These are phyloP conservation scores for Magnaporthiopsis rhizophila DNA, from an alignment of 2,329 filamentous ascomycete species.

Conservation along the genomic window DNA sequence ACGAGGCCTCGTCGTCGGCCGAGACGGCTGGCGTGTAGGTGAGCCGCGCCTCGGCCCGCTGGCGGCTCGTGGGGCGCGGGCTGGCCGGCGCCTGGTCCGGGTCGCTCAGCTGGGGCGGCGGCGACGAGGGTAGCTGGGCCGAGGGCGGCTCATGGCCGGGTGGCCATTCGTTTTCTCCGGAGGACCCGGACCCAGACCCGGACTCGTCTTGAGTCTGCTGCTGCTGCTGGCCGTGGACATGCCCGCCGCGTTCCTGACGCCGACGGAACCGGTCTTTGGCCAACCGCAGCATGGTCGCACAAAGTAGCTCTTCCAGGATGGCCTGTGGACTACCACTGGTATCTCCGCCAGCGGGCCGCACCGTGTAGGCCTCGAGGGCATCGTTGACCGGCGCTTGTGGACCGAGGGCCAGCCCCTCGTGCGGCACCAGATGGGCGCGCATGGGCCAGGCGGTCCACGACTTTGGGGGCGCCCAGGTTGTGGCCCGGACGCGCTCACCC, in stretches of 20 bases:
- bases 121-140: slow-evolving; percentile 2
- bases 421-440: slow-evolving; percentile 51
- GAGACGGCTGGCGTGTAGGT: slow-evolving; percentile 47
- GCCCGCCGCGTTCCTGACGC: slow-evolving; percentile 9
- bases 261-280: slow-evolving; percentile 57
- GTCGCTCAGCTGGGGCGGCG: neutral
- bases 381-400: slow-evolving; percentile 26
- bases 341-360: slow-evolving; percentile 34
- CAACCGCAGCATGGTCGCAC: slow-evolving; percentile 54
- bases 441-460: slow-evolving; percentile 85
- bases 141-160: slow-evolving; percentile 2
- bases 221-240: slow-evolving; percentile 3
- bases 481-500: slow-evolving; percentile 13
- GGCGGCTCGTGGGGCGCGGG: slow-evolving; percentile 2
- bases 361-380: slow-evolving; percentile 42
- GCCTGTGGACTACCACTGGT: slow-evolving; percentile 19
- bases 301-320: slow-evolving; percentile 58
- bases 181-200: slow-evolving; percentile 8
- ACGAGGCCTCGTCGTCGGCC: slow-evolving; percentile 63
- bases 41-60: neutral
- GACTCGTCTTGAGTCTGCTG: slow-evolving; percentile 9
- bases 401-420: slow-evolving; percentile 29
- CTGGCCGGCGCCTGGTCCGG: neutral
- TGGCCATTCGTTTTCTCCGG: slow-evolving; percentile 12
- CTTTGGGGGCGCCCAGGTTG: slow-evolving; percentile 43